phyloP scores from a whole-genome alignment of 306 rosid genomes.

The Fragaria vesca region DNA sequence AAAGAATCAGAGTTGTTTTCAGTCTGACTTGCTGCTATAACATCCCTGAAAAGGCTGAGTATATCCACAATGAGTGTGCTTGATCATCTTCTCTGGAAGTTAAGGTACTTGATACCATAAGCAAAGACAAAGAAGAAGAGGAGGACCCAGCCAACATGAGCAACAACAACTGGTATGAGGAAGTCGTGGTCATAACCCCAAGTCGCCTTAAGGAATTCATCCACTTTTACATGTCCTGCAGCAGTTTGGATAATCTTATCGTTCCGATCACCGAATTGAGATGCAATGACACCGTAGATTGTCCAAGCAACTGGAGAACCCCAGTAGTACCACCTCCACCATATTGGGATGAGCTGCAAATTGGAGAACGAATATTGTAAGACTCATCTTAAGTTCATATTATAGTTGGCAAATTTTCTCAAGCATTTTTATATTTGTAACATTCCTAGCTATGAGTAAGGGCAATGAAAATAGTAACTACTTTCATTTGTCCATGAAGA shows the following conservation, averaged over 20 bases:
- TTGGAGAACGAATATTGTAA: neutral
- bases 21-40: neutral
- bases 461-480: neutral
- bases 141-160: conserved; percentile 35
- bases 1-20: neutral
- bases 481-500: neutral
- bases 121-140: conserved; percentile 36
- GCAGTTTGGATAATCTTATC: neutral
- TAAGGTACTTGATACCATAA: conserved; percentile 37
- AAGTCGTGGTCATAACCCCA: conserved; percentile 36
- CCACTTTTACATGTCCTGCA: neutral
- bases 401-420: neutral
- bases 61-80: neutral
- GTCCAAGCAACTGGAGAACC: conserved; percentile 36
- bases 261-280: conserved; percentile 26
- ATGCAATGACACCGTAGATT: conserved; percentile 32
- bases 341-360: conserved; percentile 35
- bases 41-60: neutral
- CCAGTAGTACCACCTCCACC: conserved; percentile 47
- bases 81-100: conserved; percentile 32
- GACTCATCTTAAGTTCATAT: neutral
- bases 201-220: conserved; percentile 18
- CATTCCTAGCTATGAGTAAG: neutral
- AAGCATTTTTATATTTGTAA: no score
- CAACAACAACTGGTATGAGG: conserved; percentile 30